These are phyloP conservation scores for Coffea humblotiana DNA, from an alignment of 305 asterid genomes.

Conservation along the genomic window DNA sequence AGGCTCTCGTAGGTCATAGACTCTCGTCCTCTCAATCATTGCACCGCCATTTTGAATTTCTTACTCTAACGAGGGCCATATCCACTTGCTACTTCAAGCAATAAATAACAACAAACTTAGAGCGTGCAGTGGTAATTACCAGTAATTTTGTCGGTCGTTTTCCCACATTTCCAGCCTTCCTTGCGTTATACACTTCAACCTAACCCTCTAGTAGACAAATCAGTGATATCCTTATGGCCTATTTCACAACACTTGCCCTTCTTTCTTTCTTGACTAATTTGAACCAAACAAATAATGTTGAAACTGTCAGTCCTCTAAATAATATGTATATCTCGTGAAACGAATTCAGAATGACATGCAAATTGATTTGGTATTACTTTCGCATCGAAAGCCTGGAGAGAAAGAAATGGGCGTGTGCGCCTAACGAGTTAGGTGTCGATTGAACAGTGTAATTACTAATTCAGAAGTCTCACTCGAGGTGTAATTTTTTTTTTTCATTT, in stretches of 20 bases:
- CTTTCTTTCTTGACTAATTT: not conserved
- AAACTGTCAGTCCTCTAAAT: not conserved
- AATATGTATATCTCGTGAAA: not conserved
- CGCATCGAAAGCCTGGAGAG: too few relatives aligned
- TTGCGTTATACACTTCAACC: slow-evolving; percentile 1
- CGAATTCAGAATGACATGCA: not conserved
- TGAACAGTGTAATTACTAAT: not conserved
- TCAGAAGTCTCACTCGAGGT: not conserved
- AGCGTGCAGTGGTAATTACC: not conserved
- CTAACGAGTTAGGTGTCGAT: slow-evolving; percentile 11
- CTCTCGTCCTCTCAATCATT: slow-evolving; percentile 4
- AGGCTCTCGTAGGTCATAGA: not conserved
- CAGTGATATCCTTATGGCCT: not conserved
- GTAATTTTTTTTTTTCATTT: too few relatives aligned
- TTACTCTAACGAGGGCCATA: not conserved
- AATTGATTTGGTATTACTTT: not conserved
- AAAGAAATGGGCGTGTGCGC: not conserved
- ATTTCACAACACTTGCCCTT: not conserved
- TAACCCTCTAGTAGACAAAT: slow-evolving; percentile 6
- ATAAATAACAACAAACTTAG: not conserved
- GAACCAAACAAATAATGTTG: not conserved
- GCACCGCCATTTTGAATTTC: not conserved
- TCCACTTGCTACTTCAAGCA: slow-evolving; percentile 2
- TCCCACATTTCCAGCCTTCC: slow-evolving; percentile 3
- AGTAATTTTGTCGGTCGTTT: not conserved